Percentiles rank a stretch among this genome's conserved stretches.
Conservation (phyloP, 2,329 filamentous ascomycete genomes). For the Ceratocystis papillata region DNA sequence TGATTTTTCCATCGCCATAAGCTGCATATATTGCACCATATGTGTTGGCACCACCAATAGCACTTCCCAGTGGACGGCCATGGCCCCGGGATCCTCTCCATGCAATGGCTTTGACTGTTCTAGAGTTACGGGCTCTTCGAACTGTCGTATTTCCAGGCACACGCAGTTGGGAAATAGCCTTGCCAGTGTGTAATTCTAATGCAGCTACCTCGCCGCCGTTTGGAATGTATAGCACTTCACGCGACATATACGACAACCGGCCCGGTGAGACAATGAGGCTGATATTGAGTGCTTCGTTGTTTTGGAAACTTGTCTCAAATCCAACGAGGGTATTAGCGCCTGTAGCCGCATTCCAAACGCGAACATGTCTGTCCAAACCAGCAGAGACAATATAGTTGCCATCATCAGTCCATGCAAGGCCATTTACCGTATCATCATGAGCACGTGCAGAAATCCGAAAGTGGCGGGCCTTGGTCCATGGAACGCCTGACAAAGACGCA, state of each 20-base stretch:
- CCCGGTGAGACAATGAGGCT: constrained; percentile 54
- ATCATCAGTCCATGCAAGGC: constrained; percentile 72
- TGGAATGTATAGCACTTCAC: constrained; percentile 66
- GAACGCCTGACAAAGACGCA: constrained; percentile 30
- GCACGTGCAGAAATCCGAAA: constrained; percentile 50
- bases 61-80: constrained; percentile 45
- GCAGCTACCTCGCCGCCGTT: constrained; percentile 71
- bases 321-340: constrained; percentile 80
- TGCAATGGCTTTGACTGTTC: constrained; percentile 61
- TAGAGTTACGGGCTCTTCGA: constrained; percentile 45
- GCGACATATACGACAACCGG: constrained; percentile 43
- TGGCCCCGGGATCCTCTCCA: constrained; percentile 59
- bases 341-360: constrained; percentile 73
- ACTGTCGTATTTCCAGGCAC: constrained; percentile 36
- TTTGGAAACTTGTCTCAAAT: constrained; percentile 74
- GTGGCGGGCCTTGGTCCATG: constrained; percentile 30
- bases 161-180: constrained; percentile 57
- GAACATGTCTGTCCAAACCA: constrained; percentile 72
- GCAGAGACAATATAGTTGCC: constrained; percentile 66
- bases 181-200: constrained; percentile 69
- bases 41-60: constrained; percentile 47
- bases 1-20: constrained; percentile 74
- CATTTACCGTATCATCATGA: constrained; percentile 74
- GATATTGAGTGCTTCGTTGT: constrained; percentile 52
- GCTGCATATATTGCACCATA: constrained; percentile 60